phyloP scores from a whole-genome alignment of 129 eudicot species.

The Pulicaria dysenterica region DNA sequence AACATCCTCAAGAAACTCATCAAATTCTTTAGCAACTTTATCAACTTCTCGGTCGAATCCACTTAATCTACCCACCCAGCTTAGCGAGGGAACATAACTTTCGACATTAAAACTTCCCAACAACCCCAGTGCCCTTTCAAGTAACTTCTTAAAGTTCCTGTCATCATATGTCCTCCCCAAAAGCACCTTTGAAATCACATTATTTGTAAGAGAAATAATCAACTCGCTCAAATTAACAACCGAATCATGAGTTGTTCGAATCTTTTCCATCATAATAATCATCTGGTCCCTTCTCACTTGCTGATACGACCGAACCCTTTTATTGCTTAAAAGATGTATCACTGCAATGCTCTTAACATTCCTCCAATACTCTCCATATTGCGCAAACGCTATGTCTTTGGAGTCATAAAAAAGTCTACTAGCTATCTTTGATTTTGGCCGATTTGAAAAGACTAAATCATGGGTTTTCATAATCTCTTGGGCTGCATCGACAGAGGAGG shows the following conservation, averaged over 20 bases:
- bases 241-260: not conserved
- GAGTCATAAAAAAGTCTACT: conserved; percentile 21
- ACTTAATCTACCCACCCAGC: conserved; percentile 28
- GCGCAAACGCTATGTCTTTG: conserved; percentile 31
- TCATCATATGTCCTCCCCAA: conserved; percentile 40
- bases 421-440: conserved; percentile 26
- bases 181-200: conserved; percentile 40
- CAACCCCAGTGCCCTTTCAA: conserved; percentile 26
- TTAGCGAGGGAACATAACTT: conserved; percentile 42
- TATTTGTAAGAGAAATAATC: conserved; percentile 26
- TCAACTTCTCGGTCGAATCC: conserved; percentile 34
- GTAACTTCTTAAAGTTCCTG: conserved; percentile 23
- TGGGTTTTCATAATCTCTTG: conserved; percentile 50
- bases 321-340: conserved; percentile 36
- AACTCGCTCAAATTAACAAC: conserved; percentile 41
- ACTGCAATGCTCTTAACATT: conserved; percentile 33
- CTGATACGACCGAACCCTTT: conserved; percentile 32
- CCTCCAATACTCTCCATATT: conserved; percentile 51
- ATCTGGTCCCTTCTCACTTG: conserved; percentile 40
- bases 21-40: conserved; percentile 30
- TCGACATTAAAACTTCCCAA: conserved; percentile 33
- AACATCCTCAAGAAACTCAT: conserved; percentile 42
- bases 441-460: conserved; percentile 33
- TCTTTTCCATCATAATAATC: conserved; percentile 18
- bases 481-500: conserved; percentile 44